Conservation (phyloP, 2,329 filamentous ascomycete genomes). For the Sclerotinia glacialis region DNA sequence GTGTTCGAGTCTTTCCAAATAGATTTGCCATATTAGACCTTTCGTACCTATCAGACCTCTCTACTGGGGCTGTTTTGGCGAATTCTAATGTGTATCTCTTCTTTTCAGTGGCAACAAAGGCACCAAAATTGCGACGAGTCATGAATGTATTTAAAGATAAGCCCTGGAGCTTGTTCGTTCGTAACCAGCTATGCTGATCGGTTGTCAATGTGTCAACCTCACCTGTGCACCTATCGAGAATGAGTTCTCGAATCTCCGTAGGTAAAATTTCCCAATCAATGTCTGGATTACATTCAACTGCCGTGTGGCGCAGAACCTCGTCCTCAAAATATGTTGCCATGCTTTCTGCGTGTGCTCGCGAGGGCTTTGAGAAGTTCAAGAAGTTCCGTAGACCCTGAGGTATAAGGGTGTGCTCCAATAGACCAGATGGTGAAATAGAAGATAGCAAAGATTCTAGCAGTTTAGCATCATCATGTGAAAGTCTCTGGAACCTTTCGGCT, state of each 20-base stretch:
- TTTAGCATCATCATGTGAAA: slow-evolving; percentile 16
- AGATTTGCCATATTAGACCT: slow-evolving; percentile 11
- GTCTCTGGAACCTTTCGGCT: slow-evolving; percentile 10
- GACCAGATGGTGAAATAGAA: slow-evolving; percentile 16
- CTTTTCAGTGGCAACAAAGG: slow-evolving; percentile 31
- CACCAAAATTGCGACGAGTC: slow-evolving; percentile 32
- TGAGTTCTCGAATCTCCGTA: slow-evolving; percentile 45
- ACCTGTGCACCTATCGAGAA: slow-evolving; percentile 48
- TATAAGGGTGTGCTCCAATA: slow-evolving; percentile 18
- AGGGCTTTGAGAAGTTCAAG: slow-evolving; percentile 15
- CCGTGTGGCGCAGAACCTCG: slow-evolving; percentile 47
- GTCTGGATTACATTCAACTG: slow-evolving; percentile 50
- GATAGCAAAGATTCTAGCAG: slow-evolving; percentile 17
- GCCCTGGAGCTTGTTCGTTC: slow-evolving; percentile 28
- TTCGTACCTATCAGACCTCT: slow-evolving; percentile 8
- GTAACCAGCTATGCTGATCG: slow-evolving; percentile 30
- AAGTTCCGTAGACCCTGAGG: slow-evolving; percentile 16
- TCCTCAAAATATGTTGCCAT: slow-evolving; percentile 21
- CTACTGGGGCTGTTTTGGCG: slow-evolving; percentile 24
- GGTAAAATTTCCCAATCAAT: slow-evolving; percentile 52
- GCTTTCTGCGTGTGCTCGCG: slow-evolving; percentile 2
- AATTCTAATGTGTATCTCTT: slow-evolving; percentile 26
- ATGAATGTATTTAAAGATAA: slow-evolving; percentile 29
- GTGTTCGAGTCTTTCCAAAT: slow-evolving; percentile 1
- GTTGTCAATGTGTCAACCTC: slow-evolving; percentile 34